Base-by-base conservation (phyloP, 805 yeast genomes). In the Kodamaea sagamina region DNA sequence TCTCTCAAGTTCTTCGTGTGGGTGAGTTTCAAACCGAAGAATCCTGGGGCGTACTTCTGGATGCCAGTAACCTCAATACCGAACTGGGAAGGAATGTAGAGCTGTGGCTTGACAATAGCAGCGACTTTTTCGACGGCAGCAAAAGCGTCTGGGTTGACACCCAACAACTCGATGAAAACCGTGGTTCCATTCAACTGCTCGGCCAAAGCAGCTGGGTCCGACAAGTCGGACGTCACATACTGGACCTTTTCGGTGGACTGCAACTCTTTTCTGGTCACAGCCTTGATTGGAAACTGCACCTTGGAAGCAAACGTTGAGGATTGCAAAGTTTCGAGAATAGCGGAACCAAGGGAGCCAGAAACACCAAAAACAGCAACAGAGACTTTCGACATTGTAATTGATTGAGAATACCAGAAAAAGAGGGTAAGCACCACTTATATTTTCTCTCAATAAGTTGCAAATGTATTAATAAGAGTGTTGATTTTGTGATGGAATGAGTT, bases 1-100 rank as follows among this genome's bases (percentile, higher is more conserved):
- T 52, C 60, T 50, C 81, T 67, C 15, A 75, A 68, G 11, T 55
- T 61, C 2, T 54, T 52, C 4, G 72, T 54, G 51, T 76, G 78
- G 1, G 42, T 51, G 1, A 54, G 32, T 55, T 77, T 77, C 15
- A 44, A 8, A 1, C 36, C 52, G 24, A 61, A 52, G 43, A 75
- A 62, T 0, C 64, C 67, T 4, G 78, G 74, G 15, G 68, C 56
- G 15, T 42, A 29, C 15, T 50, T 46, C 3, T 51, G 51, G 13
- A 57, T 56, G 6, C 54, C 61, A 2, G 49, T 54, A 13, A 71
- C 36, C 42, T 78, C 79, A 17, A 67, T 51, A 28, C 87, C 89
- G 52, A 76, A 82, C 51, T 80, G 85, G 2, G 83, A 74, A 25
- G 85, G 84, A 49, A 80, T 72, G 62, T 70, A 81, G 22, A 78